Base-by-base conservation (phyloP, 495 filamentous ascomycete genomes). In the Acidiella bohemica region DNA sequence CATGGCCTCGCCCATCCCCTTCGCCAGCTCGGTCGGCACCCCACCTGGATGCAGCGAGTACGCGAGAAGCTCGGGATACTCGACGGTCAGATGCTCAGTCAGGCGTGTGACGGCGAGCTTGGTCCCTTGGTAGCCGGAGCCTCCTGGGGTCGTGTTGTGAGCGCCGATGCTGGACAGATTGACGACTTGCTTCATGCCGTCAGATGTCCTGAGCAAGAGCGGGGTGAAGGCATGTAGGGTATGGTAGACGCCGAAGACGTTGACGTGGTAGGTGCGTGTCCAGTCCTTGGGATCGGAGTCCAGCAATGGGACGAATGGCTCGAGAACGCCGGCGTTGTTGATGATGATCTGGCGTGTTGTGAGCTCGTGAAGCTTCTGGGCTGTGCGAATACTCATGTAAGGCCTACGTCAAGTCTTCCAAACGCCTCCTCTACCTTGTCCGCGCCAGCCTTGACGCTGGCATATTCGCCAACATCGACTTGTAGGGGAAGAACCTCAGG, bases 21-120 rank as follows among this genome's bases (percentile, higher is more conserved):
- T 18, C 2, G 42, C 49, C 50, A 72, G 39, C n/a, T 71, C 63
- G 2, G 72, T 75, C 22, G 37, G 9, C 1, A 71, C 51, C 30
- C 60, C 62, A 4, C 70, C 70, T 0, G 72, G 71, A 51, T 76
- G 70, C 19, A 76, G 44, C 8, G 48, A 30, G 46, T 62, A 67
- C 0, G 64, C 59, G 16, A 71, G 16, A 5, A 75, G 19, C 5
- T 59, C 47, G 7, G 49, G 54, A 46, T 75, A 71, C 27, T 70
- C 67, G 5, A 41, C 49, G 2, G 36, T 39, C 6, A 65, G 47
- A 38, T 63, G 67, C 39, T 75, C 68, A 5, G 59, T 63, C 30
- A 72, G 59, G 16, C 66, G 56, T 12, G 68, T n/a, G 4, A 70
- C 32, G 5, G 69, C 71, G 6, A 68, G 39, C 49, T 77, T 74